Conservation (phyloP, 129 eudicot genomes). For the carrot (Daucus carota) region DNA sequence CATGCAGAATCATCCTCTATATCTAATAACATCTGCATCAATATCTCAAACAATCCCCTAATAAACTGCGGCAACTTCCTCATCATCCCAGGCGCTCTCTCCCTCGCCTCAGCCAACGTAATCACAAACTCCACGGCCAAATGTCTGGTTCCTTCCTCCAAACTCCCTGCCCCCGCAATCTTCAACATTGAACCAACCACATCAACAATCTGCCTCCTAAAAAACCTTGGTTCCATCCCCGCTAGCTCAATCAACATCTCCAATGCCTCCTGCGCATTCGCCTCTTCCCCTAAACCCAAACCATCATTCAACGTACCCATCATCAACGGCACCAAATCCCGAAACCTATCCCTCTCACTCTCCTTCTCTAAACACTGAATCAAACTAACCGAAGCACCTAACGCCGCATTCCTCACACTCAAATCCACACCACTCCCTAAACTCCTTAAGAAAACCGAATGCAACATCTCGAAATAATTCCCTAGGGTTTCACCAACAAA, state of each 20-base stretch:
- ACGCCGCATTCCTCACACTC: slow-evolving; percentile 72
- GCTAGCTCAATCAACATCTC: slow-evolving; percentile 86
- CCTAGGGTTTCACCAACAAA: slow-evolving; percentile 58
- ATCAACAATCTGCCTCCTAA: slow-evolving; percentile 71
- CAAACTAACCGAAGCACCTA: slow-evolving; percentile 68
- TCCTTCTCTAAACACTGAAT: slow-evolving; percentile 72
- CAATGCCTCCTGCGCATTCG: slow-evolving; percentile 81
- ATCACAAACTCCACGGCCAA: slow-evolving; percentile 70
- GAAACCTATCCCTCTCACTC: slow-evolving; percentile 68
- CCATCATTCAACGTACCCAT: slow-evolving; percentile 86
- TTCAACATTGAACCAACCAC: slow-evolving; percentile 88
- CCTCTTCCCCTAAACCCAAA: slow-evolving; percentile 57
- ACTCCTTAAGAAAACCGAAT: slow-evolving; percentile 50
- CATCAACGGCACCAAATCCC: slow-evolving; percentile 80
- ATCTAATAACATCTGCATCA: slow-evolving; percentile 74
- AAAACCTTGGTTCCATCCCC: slow-evolving; percentile 84
- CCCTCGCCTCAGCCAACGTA: slow-evolving; percentile 68
- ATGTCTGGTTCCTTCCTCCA: slow-evolving; percentile 82
- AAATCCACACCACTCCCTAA: slow-evolving; percentile 38
- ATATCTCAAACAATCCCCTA: slow-evolving; percentile 42
- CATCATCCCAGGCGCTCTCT: slow-evolving; percentile 82
- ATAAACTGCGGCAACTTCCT: slow-evolving; percentile 75
- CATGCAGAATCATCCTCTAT: slow-evolving; percentile 67
- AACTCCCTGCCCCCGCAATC: slow-evolving; percentile 71
- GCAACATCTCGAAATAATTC: slow-evolving; percentile 58